These are phyloP conservation scores for Mucor indicus DNA, from an alignment of 371 early-diverging fungal species.

Conservation along the genomic window DNA sequence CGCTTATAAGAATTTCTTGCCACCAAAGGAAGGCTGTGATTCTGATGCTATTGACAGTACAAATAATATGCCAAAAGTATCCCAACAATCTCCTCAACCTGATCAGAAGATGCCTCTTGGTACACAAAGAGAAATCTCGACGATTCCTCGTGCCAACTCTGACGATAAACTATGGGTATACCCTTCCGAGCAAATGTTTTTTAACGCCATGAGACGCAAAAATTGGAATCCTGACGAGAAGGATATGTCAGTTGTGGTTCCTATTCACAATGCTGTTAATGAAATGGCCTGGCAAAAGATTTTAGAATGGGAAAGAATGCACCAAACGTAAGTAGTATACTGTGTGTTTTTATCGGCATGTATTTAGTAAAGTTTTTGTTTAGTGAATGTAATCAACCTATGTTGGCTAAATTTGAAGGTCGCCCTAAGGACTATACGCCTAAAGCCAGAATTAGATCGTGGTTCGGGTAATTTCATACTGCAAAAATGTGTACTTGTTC, in stretches of 20 bases:
- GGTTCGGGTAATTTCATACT: conserved; percentile 79
- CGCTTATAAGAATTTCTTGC: conserved; percentile 52
- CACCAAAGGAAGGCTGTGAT: conserved; percentile 43
- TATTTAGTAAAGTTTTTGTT: too few relatives aligned
- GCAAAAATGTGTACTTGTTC: background rate
- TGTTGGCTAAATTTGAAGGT: conserved; percentile 84
- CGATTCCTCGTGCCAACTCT: conserved; percentile 67
- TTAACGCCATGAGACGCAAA: conserved; percentile 91
- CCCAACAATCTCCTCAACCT: conserved; percentile 55
- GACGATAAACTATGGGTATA: conserved; percentile 84
- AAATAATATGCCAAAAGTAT: conserved; percentile 76
- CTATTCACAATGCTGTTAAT: conserved; percentile 79
- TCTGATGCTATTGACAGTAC: conserved; percentile 58
- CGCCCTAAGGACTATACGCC: conserved; percentile 81
- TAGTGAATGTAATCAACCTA: conserved; percentile 66
- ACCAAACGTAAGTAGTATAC: conserved; percentile 56
- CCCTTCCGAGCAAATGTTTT: conserved; percentile 93
- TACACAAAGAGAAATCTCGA: conserved; percentile 62
- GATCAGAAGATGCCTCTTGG: conserved; percentile 58
- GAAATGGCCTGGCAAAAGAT: conserved; percentile 92
- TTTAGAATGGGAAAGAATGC: conserved; percentile 82
- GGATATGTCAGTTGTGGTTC: conserved; percentile 45
- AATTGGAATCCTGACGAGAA: conserved; percentile 80
- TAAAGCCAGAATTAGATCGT: conserved; percentile 72
- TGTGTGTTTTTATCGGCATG: too few relatives aligned